Base-by-base conservation (phyloP, 2,329 filamentous ascomycete genomes). In the Gyromitra esculenta region DNA sequence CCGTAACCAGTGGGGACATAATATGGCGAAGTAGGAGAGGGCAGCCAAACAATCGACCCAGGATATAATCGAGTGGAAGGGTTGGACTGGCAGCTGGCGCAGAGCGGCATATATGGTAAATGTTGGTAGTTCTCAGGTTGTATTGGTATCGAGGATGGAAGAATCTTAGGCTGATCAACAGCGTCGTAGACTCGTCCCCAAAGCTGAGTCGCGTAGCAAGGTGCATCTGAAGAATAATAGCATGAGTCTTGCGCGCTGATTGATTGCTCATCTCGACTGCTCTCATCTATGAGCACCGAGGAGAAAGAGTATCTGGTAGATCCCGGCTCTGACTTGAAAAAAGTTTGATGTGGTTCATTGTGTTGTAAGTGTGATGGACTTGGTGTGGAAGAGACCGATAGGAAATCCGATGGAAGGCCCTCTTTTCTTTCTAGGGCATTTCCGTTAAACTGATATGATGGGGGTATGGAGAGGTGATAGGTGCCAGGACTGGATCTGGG, bases 21-120 rank as follows among this genome's bases (percentile, higher is more conserved):
- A 43, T 63, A 21, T 39, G 63, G 57, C 8, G 60, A 62, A 9
- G 59, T 57, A 54, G 54, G 39, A 43, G 59, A 37, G 13, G 56
- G 66, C 31, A 77, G 59, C 75, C 75, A 77, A 31, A 75, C n/a
- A 25, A 77, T 43, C 21, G 59, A 65, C 15, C 64, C 64, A 13
- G 71, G 71, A 48, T 75, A 77, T 62, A 75, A 21, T 11, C 64
- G 63, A 35, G 56, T 13, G 0, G 75, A 68, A 35, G 64, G 65
- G 5, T 65, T 77, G 18, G 43, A 45, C 1, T 77, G 75, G 39
- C 71, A 77, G 41, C 43, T 70, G 31, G 64, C 65, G 11, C 75
- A 77, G 25, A 77, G 64, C 1, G 75, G 75, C 39, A 77, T 65
- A 66, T 70, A 75, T 11, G 75, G 64, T 60, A 77, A 25, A 50